Evolutionary conservation across 2,329 filamentous ascomycete species (phyloP).

Genomic region (Raffaelea albimanens): DNA sequence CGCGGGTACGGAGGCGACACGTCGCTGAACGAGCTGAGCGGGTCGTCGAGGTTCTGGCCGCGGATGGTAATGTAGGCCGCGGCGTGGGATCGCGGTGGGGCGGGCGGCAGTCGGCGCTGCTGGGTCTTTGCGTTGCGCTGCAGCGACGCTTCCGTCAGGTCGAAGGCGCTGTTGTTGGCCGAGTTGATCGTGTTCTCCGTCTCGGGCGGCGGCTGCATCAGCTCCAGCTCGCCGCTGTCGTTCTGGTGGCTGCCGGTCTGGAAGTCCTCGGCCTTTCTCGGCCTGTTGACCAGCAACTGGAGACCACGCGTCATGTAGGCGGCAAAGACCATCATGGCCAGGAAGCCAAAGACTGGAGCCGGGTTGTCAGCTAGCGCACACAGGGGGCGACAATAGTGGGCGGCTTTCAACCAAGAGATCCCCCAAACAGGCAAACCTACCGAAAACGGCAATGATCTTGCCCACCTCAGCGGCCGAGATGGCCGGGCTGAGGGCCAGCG

Average conservation of each 20-base stretch:
- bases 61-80: slow-evolving; percentile 14
- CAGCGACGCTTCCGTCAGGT: slow-evolving; percentile 6
- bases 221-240: slow-evolving; percentile 6
- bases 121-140: neutral
- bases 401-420: neutral
- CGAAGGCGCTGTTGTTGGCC: slow-evolving; percentile 1
- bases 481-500: slow-evolving; percentile 45
- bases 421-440: slow-evolving; percentile 23
- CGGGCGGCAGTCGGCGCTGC: neutral
- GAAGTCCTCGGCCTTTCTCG: slow-evolving; percentile 45
- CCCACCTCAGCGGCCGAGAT: slow-evolving; percentile 45
- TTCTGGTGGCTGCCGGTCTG: slow-evolving; percentile 10
- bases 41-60: slow-evolving; percentile 14
- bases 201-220: slow-evolving; percentile 10
- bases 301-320: slow-evolving; percentile 45
- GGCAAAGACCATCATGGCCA: slow-evolving; percentile 39
- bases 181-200: slow-evolving; percentile 3
- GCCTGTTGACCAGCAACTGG: slow-evolving; percentile 39
- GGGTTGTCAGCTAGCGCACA: too few relatives aligned
- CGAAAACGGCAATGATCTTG: slow-evolving; percentile 50
- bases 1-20: slow-evolving; percentile 12
- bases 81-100: slow-evolving; percentile 9
- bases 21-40: slow-evolving; percentile 14
- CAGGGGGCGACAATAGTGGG: too few relatives aligned
- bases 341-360: slow-evolving; percentile 40